Percentiles rank a stretch among this genome's conserved stretches.
phyloP scores from a whole-genome alignment of 1,284 basidiomycete genomes.

The Agroathelia rolfsii region DNA sequence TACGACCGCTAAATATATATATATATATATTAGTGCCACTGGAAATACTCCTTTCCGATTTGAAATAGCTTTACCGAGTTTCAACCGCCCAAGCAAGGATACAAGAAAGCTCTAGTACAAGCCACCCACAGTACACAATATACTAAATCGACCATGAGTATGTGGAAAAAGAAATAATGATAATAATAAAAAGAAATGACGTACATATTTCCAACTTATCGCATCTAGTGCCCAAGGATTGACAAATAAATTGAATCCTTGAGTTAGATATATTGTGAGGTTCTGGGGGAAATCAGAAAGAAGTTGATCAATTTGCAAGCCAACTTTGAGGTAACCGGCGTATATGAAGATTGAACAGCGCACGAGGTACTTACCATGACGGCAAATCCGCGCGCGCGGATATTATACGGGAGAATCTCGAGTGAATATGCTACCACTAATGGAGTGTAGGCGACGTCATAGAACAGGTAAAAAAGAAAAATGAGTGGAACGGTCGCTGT shows the following conservation, averaged over 20 bases:
- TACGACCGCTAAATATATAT: constrained; percentile 42
- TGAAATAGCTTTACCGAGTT: constrained; percentile 26
- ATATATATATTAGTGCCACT: neutral
- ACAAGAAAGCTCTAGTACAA: constrained; percentile 48
- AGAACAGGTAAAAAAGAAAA: constrained; percentile 61
- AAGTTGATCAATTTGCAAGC: too few relatives aligned
- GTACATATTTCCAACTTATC: constrained; percentile 57
- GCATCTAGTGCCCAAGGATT: constrained; percentile 62
- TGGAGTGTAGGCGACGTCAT: constrained; percentile 58
- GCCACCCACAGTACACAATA: constrained; percentile 51
- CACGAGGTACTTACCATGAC: constrained; percentile 37
- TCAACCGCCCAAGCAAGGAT: constrained; percentile 49
- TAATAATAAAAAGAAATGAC: constrained; percentile 10
- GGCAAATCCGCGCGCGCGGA: constrained; percentile 61
- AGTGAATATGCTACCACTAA: constrained; percentile 55
- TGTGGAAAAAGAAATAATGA: constrained; percentile 6
- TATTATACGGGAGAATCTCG: constrained; percentile 59
- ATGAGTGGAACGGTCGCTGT: constrained; percentile 60
- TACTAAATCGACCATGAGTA: constrained; percentile 24
- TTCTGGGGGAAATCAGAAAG: constrained; percentile 29
- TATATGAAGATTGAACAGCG: neutral
- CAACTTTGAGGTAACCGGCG: neutral
- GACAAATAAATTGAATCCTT: constrained; percentile 65
- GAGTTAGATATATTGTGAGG: constrained; percentile 41
- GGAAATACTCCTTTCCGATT: neutral